Conservation (phyloP, 768 basidiomycete genomes). For the Phaeotremella fagi region DNA sequence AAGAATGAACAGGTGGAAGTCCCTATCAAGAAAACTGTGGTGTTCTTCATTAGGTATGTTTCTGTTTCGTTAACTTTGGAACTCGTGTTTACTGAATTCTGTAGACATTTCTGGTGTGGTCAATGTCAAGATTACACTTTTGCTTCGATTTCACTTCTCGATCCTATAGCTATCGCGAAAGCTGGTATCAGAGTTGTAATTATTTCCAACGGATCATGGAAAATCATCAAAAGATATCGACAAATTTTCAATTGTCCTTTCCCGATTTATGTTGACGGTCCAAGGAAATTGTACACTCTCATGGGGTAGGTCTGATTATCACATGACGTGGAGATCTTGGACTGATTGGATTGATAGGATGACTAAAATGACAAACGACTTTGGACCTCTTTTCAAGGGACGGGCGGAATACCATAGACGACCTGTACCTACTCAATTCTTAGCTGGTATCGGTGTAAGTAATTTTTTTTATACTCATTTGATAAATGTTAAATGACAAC, state of each 20-base stretch:
- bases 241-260: conserved; percentile 47
- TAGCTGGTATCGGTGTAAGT: conserved; percentile 40
- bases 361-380: conserved; percentile 45
- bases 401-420: conserved; percentile 44
- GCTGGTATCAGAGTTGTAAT: conserved; percentile 40
- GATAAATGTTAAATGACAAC: neutral
- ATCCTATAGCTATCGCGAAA: conserved; percentile 34
- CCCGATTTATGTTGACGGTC: conserved; percentile 47
- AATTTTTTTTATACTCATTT: neutral
- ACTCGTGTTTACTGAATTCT: conserved; percentile 16
- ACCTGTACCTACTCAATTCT: conserved; percentile 38
- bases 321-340: too few species aligned
- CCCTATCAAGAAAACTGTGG: conserved; percentile 31
- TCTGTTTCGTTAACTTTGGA: neutral
- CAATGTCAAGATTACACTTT: conserved; percentile 48
- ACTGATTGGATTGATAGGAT: too few species aligned
- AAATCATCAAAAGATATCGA: conserved; percentile 46
- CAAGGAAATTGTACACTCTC: conserved; percentile 40
- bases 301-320: conserved; percentile 39
- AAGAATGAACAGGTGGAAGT: neutral
- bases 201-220: conserved; percentile 47
- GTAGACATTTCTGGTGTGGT: conserved; percentile 47
- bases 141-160: conserved; percentile 36
- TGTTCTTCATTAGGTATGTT: conserved; percentile 22
- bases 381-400: conserved; percentile 40